phyloP scores from a whole-genome alignment of 2,329 filamentous ascomycete species.

The Penicillium sumatraense region DNA sequence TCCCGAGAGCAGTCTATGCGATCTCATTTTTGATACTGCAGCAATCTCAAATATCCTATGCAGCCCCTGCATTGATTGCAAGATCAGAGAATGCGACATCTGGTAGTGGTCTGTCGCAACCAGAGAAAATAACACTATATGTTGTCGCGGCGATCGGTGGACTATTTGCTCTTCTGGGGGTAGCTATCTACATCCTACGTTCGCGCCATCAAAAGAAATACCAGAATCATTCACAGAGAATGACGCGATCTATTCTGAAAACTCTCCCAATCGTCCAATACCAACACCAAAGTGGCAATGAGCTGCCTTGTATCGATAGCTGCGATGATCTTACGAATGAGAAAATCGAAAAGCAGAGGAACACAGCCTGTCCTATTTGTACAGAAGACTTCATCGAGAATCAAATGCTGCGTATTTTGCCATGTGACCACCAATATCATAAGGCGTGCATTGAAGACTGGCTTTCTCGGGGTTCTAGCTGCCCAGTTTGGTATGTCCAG shows the following conservation, averaged over 20 bases:
- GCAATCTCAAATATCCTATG: background rate
- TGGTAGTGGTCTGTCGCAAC: background rate
- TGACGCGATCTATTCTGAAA: constrained; percentile 4
- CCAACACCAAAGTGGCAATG: background rate
- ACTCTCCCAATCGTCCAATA: constrained; percentile 10
- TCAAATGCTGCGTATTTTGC: constrained; percentile 78
- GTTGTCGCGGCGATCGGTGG: constrained; percentile 4
- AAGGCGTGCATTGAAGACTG: background rate
- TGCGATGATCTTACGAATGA: background rate
- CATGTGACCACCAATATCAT: background rate
- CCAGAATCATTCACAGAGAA: background rate
- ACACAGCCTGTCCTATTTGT: constrained; percentile 9
- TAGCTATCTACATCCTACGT: constrained; percentile 3
- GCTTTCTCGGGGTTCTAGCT: background rate
- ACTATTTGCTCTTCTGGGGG: constrained; percentile 1
- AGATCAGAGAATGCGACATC: background rate
- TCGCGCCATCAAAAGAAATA: background rate
- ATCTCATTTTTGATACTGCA: background rate
- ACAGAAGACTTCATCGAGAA: constrained; percentile 62
- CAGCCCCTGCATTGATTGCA: background rate
- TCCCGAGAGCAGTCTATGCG: background rate
- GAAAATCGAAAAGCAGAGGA: background rate
- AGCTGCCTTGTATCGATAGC: background rate
- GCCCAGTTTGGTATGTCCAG: background rate
- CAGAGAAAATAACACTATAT: constrained; percentile 12